phyloP scores from a whole-genome alignment of 805 yeast genomes.

The Candida easanensis region DNA sequence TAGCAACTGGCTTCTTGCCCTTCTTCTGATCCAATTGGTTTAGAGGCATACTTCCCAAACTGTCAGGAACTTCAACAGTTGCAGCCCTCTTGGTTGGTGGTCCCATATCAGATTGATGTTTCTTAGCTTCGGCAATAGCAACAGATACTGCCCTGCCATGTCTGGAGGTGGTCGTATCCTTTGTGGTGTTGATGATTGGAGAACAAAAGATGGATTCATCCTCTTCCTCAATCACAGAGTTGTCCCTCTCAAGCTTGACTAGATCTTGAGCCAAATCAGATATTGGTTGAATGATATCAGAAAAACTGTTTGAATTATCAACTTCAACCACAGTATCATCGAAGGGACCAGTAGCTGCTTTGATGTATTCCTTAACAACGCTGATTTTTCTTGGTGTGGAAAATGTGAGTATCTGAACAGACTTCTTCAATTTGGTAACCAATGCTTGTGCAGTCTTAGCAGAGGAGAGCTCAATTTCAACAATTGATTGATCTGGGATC shows the following conservation, averaged over 20 bases:
- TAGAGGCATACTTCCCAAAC: constrained; percentile 6
- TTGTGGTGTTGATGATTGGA: constrained; percentile 19
- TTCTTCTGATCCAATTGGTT: constrained; percentile 1
- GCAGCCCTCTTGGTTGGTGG: neutral
- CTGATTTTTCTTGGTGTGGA: constrained; percentile 30
- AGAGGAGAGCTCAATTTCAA: constrained; percentile 10
- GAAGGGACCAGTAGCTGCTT: constrained; percentile 16
- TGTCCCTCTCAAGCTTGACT: neutral
- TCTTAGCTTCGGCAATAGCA: constrained; percentile 20
- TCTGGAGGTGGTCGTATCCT: constrained; percentile 21
- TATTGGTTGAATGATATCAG: neutral
- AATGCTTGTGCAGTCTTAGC: neutral
- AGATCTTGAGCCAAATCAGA: constrained; percentile 1
- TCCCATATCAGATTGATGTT: neutral
- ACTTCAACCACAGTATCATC: neutral
- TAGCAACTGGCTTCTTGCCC: neutral
- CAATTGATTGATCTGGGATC: constrained; percentile 2
- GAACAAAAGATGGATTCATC: constrained; percentile 17
- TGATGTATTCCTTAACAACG: constrained; percentile 29
- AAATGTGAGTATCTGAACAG: neutral
- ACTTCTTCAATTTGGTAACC: neutral
- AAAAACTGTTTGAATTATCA: constrained; percentile 2
- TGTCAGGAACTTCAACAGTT: constrained; percentile 13
- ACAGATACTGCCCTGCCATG: constrained; percentile 14
- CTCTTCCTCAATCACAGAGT: constrained; percentile 16